A percentile compares a stretch with the other conserved stretches of the same genome.
Evolutionary conservation across 1,139 yeast genomes (phyloP).

Genomic region (Wickerhamomyces sp.): DNA sequence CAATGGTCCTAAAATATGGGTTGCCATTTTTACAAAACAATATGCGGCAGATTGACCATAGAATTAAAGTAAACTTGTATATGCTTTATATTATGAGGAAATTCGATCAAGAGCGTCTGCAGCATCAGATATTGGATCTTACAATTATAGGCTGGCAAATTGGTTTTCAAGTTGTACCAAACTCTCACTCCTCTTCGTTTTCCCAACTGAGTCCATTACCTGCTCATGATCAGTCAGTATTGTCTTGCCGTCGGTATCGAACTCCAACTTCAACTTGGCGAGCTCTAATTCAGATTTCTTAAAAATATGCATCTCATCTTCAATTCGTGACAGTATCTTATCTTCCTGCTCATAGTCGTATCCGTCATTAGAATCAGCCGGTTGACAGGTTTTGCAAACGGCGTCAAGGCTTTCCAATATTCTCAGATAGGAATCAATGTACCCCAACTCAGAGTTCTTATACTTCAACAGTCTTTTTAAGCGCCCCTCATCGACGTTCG

Average conservation of each 20-base stretch:
- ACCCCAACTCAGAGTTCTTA: slow-evolving; percentile 6
- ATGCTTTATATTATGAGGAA: too few species aligned
- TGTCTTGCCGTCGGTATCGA: slow-evolving; percentile 11
- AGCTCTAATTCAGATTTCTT: slow-evolving; percentile 4
- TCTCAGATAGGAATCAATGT: slow-evolving; percentile 5
- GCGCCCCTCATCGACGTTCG: slow-evolving; percentile 2
- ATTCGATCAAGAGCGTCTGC: too few species aligned
- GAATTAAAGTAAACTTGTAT: too few species aligned
- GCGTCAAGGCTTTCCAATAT: slow-evolving; percentile 7
- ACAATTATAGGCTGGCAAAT: too few species aligned
- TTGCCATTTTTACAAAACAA: too few species aligned
- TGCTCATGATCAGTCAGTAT: too few species aligned
- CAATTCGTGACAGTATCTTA: slow-evolving; percentile 11
- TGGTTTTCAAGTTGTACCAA: slow-evolving; percentile 5
- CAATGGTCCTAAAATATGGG: too few species aligned
- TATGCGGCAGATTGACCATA: too few species aligned
- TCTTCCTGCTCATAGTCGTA: slow-evolving; percentile 16
- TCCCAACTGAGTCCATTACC: too few species aligned
- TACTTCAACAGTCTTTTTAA: slow-evolving; percentile 2
- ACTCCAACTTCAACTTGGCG: slow-evolving; percentile 4
- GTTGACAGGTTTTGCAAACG: slow-evolving; percentile 8
- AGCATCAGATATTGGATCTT: too few species aligned
- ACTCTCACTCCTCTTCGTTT: slow-evolving; percentile 3
- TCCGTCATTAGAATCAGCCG: neutral
- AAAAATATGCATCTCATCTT: slow-evolving; percentile 8